Evolutionary conservation across 441 rosid species (phyloP).

Genomic region (Eruca vesicaria): DNA sequence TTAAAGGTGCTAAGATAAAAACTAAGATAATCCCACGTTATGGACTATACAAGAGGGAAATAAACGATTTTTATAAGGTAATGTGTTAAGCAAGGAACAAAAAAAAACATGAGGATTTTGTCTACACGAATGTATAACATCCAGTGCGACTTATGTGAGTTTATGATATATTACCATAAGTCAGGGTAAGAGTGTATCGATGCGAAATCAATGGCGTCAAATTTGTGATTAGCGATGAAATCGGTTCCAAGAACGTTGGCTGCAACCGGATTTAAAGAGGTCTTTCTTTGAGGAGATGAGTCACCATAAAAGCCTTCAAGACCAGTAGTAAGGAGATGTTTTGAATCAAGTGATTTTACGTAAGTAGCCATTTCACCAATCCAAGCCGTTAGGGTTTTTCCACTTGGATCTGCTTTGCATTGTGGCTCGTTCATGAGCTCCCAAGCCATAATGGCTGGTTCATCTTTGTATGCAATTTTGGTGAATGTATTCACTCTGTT

Average conservation of each 20-base stretch:
- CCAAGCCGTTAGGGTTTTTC: conserved; percentile 55
- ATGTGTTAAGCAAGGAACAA: not conserved
- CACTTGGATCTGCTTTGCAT: conserved; percentile 48
- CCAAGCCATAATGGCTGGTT: conserved; percentile 68
- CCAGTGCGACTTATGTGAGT: not conserved
- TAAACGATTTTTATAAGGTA: not conserved
- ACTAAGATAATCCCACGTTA: not conserved
- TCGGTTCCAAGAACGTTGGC: conserved; percentile 57
- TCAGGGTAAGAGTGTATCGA: conserved; percentile 67
- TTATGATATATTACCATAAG: conserved; percentile 39
- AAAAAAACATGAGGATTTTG: not conserved
- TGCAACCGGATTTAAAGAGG: conserved; percentile 42
- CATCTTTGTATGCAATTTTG: conserved; percentile 48
- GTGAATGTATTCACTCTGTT: conserved; percentile 49
- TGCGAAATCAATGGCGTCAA: conserved; percentile 61
- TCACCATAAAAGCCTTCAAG: conserved; percentile 71
- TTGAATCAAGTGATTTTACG: conserved; percentile 57
- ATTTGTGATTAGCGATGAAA: conserved; percentile 55
- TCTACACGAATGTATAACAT: not conserved
- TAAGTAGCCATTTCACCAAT: conserved; percentile 60
- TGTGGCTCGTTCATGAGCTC: conserved; percentile 67
- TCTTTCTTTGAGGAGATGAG: conserved; percentile 51
- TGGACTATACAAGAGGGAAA: not conserved
- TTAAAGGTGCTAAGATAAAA: not conserved
- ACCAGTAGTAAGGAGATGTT: conserved; percentile 61